Conservation (phyloP, 1,284 basidiomycete genomes). For the Cryptococcus wingfieldii region DNA sequence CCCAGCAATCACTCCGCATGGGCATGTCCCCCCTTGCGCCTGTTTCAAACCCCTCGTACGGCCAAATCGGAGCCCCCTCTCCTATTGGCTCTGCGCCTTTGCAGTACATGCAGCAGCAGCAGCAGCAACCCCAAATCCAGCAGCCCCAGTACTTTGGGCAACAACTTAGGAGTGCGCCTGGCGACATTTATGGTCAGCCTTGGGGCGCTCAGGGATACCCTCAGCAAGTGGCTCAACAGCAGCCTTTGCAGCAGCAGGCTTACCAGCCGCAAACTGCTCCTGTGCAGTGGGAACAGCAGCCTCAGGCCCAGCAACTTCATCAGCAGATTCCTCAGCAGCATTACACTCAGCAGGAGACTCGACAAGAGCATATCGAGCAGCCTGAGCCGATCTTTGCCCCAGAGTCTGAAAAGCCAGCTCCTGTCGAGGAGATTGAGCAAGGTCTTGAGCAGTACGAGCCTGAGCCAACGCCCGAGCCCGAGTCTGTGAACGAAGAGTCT, state of each 20-base stretch:
- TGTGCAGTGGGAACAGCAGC: conserved; percentile 11
- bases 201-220: conserved; percentile 26
- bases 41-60: conserved; percentile 4
- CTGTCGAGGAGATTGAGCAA: conserved; percentile 1
- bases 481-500: conserved; percentile 1
- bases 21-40: conserved; percentile 9
- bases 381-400: not conserved
- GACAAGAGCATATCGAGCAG: conserved; percentile 17
- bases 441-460: conserved; percentile 6
- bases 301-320: conserved; percentile 9
- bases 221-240: conserved; percentile 12
- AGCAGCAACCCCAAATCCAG: conserved; percentile 11
- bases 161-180: conserved; percentile 6
- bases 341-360: conserved; percentile 8
- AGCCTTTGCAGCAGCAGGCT: conserved; percentile 15
- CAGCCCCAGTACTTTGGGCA: conserved; percentile 18
- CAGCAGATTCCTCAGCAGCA: conserved; percentile 13
- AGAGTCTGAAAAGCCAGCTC: not conserved
- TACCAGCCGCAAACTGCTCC: conserved; percentile 15
- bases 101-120: conserved; percentile 21
- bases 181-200: conserved; percentile 25
- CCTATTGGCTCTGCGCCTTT: conserved; percentile 22
- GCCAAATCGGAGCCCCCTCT: conserved; percentile 25
- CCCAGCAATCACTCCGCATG: conserved; percentile 8
- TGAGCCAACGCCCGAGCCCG: not conserved